phyloP scores from a whole-genome alignment of 192 early-diverging fungal genomes.

The Coemansia sp. region DNA sequence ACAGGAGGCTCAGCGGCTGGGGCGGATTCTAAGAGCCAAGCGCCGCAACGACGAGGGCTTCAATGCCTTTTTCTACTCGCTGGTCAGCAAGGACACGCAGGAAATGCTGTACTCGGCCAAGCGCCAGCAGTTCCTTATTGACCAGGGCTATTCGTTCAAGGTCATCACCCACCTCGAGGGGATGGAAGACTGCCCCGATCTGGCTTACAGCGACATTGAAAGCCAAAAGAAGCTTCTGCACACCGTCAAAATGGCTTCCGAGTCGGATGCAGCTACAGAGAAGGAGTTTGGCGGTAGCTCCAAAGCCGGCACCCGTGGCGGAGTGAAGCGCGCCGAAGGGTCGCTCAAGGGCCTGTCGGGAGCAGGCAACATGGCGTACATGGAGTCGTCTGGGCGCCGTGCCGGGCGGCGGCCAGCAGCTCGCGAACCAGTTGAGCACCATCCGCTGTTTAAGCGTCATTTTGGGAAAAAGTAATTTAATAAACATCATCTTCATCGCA shows the following conservation, averaged over 20 bases:
- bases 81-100: slow-evolving; percentile 98
- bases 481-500: slow-evolving; percentile 27
- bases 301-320: slow-evolving; percentile 16
- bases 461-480: slow-evolving; percentile 16
- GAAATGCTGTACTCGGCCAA: slow-evolving; percentile 99
- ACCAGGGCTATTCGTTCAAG: slow-evolving; percentile 99
- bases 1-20: slow-evolving; percentile 97
- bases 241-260: slow-evolving; percentile 74
- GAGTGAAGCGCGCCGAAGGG: slow-evolving; percentile 57
- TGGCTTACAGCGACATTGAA: slow-evolving; percentile 70
- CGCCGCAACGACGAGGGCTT: slow-evolving; percentile 88
- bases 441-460: slow-evolving; percentile 68
- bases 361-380: slow-evolving; percentile 91
- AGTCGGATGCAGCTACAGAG: slow-evolving; percentile 57
- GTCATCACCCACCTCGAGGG: slow-evolving; percentile 95
- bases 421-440: slow-evolving; percentile 57
- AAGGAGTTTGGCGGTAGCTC: slow-evolving; percentile 54
- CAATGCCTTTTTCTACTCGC: slow-evolving; percentile 97
- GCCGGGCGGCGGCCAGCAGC: slow-evolving; percentile 34
- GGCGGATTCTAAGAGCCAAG: slow-evolving; percentile 92
- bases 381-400: slow-evolving; percentile 58
- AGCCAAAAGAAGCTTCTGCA: slow-evolving; percentile 84
- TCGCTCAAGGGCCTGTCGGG: slow-evolving; percentile 82
- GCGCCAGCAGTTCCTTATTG: slow-evolving; percentile 98
- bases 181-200: slow-evolving; percentile 72